Conservation (phyloP, 495 filamentous ascomycete species). For the Aspergillus hancockii region DNA sequence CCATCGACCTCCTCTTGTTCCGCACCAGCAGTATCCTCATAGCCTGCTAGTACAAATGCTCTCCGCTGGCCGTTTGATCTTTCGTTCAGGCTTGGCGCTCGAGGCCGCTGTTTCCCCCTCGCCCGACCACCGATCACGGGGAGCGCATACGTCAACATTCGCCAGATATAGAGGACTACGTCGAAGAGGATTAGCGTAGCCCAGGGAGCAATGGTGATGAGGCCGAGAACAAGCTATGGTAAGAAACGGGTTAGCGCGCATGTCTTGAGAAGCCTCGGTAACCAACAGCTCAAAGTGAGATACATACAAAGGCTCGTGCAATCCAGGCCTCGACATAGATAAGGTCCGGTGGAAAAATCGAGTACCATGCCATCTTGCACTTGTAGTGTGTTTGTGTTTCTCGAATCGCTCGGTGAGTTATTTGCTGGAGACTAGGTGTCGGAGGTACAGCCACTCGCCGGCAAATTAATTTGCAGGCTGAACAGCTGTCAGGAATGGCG, state of each 20-base stretch:
- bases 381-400: neutral
- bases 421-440: neutral
- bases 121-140: slow-evolving; percentile 66
- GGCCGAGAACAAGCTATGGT: slow-evolving; percentile 57
- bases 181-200: slow-evolving; percentile 66
- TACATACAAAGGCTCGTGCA: slow-evolving; percentile 62
- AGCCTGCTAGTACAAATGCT: slow-evolving; percentile 47
- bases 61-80: slow-evolving; percentile 55
- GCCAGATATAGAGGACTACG: slow-evolving; percentile 62
- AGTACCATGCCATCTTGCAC: slow-evolving; percentile 61
- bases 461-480: neutral
- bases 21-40: slow-evolving; percentile 7
- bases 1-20: neutral
- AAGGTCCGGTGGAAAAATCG: slow-evolving; percentile 59
- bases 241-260: slow-evolving; percentile 6
- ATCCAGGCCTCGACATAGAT: slow-evolving; percentile 64
- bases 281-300: neutral
- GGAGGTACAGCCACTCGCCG: neutral
- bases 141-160: slow-evolving; percentile 57
- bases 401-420: neutral
- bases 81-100: slow-evolving; percentile 64
- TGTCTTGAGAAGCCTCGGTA: neutral
- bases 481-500: neutral
- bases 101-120: slow-evolving; percentile 59
- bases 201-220: slow-evolving; percentile 69